phyloP scores from a whole-genome alignment of 1,139 yeast genomes.

The Geotrichum restrictum region DNA sequence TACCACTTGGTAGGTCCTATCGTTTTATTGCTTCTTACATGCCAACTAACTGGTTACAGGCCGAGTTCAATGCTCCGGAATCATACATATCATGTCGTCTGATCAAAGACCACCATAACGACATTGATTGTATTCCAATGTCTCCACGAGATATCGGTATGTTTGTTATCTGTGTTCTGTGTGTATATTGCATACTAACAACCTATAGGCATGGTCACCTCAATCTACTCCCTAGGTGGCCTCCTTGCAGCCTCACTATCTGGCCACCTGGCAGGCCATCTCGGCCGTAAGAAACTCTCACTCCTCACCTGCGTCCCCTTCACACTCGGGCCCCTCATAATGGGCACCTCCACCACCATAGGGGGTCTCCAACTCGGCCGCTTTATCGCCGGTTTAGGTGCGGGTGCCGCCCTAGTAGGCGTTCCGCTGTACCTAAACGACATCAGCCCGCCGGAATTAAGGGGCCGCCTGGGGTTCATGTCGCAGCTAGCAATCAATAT shows the following conservation, averaged over 20 bases:
- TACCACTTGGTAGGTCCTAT: slow-evolving; percentile 56
- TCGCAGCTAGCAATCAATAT: slow-evolving; percentile 79
- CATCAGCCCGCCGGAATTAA: slow-evolving; percentile 60
- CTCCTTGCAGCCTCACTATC: slow-evolving; percentile 71
- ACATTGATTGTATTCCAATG: slow-evolving; percentile 56
- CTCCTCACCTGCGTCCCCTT: slow-evolving; percentile 54
- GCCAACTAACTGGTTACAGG: slow-evolving; percentile 30
- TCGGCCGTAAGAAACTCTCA: slow-evolving; percentile 62
- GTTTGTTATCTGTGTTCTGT: too few species aligned
- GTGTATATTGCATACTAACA: too few species aligned
- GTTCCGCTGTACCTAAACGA: slow-evolving; percentile 81
- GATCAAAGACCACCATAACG: slow-evolving; percentile 26
- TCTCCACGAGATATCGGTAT: slow-evolving; percentile 65
- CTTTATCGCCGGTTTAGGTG: slow-evolving; percentile 73
- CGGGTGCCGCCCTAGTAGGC: slow-evolving; percentile 84
- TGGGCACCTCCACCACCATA: slow-evolving; percentile 51
- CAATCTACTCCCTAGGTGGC: slow-evolving; percentile 85
- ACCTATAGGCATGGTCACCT: slow-evolving; percentile 48
- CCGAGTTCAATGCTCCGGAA: slow-evolving; percentile 84
- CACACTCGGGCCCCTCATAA: slow-evolving; percentile 63
- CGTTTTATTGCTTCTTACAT: neutral
- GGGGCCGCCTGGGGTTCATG: slow-evolving; percentile 83
- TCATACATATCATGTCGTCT: slow-evolving; percentile 53
- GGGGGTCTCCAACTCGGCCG: slow-evolving; percentile 57
- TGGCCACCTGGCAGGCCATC: slow-evolving; percentile 59